These are phyloP conservation scores for Aphanoascus verrucosus DNA, from an alignment of 2,329 filamentous ascomycete species.

Conservation along the genomic window DNA sequence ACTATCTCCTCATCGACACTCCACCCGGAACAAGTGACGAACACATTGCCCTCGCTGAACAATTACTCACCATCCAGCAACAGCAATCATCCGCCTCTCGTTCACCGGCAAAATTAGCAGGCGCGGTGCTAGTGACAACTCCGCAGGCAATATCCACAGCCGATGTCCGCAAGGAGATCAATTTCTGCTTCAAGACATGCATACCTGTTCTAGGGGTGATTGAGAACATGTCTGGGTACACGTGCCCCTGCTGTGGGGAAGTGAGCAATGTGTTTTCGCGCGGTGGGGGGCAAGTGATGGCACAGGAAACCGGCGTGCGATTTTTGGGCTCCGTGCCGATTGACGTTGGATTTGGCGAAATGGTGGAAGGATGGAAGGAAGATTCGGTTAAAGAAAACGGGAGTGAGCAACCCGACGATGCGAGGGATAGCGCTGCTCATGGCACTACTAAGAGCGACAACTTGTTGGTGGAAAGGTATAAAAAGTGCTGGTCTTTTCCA, in stretches of 20 bases:
- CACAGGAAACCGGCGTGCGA: slow-evolving; percentile 67
- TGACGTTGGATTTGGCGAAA: slow-evolving; percentile 77
- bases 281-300: slow-evolving; percentile 83
- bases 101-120: slow-evolving; percentile 53
- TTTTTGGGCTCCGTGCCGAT: slow-evolving; percentile 85
- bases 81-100: slow-evolving; percentile 2
- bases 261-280: slow-evolving; percentile 90
- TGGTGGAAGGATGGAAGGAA: slow-evolving; percentile 56
- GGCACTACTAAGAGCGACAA: slow-evolving; percentile 23
- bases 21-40: slow-evolving; percentile 94
- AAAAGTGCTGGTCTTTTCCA: slow-evolving; percentile 34
- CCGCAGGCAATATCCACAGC: slow-evolving; percentile 88
- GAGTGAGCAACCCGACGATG: slow-evolving; percentile 9
- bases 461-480: slow-evolving; percentile 35
- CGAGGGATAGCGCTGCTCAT: slow-evolving; percentile 5
- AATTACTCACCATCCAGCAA: slow-evolving; percentile 46
- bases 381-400: slow-evolving; percentile 16
- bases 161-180: slow-evolving; percentile 89
- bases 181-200: slow-evolving; percentile 78
- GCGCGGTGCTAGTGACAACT: slow-evolving; percentile 90
- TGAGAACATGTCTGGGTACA: slow-evolving; percentile 71
- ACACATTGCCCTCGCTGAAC: slow-evolving; percentile 89
- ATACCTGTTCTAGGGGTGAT: slow-evolving; percentile 76
- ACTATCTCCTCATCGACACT: slow-evolving; percentile 90
- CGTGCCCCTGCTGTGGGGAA: slow-evolving; percentile 55